Base-by-base conservation (phyloP, 148 eudicot species). In the Euryodendron excelsum region DNA sequence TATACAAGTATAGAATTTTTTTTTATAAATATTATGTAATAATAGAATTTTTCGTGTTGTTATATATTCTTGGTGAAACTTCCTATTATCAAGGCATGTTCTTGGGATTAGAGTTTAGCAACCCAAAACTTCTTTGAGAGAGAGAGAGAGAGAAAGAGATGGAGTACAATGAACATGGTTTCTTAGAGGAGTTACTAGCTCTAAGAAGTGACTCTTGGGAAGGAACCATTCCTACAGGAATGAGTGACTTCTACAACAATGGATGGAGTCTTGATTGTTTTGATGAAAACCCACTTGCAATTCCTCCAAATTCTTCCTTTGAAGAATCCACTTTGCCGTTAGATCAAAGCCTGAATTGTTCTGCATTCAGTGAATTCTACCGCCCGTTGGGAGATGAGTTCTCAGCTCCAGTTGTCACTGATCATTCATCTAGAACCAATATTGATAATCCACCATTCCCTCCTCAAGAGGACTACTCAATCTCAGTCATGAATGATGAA, bases 181-280 rank as follows among this genome's bases (percentile, higher is more conserved):
- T 92, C 78, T 77, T 92, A 74, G 91, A 92, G 56, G 97, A 90
- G 73, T 76, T 92, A 56, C 77, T 92, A 56, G 86, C 84, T 50
- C 69, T 89, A 31, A 86, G 87, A 74, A 84, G 82, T 82, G 82
- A 85, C 55, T 78, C 87, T 64, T 85, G 84, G 86, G 87, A 85
- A 13, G 17, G 74, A 21, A 59, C 45, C 48, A 79, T 82, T 52
- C 61, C 85, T 56, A 2, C 77, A 44, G 85, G 77, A 78, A 76
- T 87, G 78, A 80, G 62, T 70, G 79, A 70, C n/a, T 81, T 84
- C 45, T 84, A 84, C 72, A 79, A 82, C 39, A 80, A 45, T 83
- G 64, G 50, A 6, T 83, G 80, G 84, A 74, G 76, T 37, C 82
- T 79, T 44, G 80, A 79, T 56, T 48, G 75, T 47, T 82, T 84